Evolutionary conservation across 495 filamentous ascomycete species (phyloP).

Genomic region (Podospora comata): DNA sequence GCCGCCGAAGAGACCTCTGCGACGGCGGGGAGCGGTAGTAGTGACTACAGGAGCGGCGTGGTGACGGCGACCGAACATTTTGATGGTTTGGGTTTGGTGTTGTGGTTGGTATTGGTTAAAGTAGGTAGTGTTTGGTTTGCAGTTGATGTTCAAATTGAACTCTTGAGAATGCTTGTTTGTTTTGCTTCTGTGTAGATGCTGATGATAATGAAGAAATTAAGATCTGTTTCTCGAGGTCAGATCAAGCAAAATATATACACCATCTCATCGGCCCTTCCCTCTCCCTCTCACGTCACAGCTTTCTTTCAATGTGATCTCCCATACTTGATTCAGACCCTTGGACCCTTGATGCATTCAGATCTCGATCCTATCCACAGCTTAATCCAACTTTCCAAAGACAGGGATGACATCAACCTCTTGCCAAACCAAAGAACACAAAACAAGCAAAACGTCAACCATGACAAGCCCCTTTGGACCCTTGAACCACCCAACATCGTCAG

Average conservation of each 20-base stretch:
- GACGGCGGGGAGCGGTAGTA: slow-evolving; percentile 9
- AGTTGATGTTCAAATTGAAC: not conserved
- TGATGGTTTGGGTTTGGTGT: slow-evolving; percentile 9
- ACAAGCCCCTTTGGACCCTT: not conserved
- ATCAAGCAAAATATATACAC: not conserved
- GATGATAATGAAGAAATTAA: not conserved
- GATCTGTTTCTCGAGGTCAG: not conserved
- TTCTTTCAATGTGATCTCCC: not conserved
- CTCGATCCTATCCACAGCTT: not conserved
- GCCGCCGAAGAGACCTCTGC: slow-evolving; percentile 15
- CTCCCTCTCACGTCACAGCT: not conserved
- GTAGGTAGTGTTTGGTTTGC: slow-evolving; percentile 5
- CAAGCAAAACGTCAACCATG: not conserved
- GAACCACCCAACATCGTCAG: not conserved
- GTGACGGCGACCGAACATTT: slow-evolving; percentile 15
- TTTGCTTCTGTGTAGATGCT: not conserved
- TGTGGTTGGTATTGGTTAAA: slow-evolving; percentile 1
- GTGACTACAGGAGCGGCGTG: slow-evolving; percentile 1
- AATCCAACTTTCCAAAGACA: not conserved
- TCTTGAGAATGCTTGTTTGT: not conserved
- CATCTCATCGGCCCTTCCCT: not conserved
- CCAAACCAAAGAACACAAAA: not conserved
- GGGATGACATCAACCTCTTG: not conserved
- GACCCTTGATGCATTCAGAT: not conserved
- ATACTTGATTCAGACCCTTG: not conserved